phyloP scores from a whole-genome alignment of 495 filamentous ascomycete species.

The Lasiosphaeris hirsuta region DNA sequence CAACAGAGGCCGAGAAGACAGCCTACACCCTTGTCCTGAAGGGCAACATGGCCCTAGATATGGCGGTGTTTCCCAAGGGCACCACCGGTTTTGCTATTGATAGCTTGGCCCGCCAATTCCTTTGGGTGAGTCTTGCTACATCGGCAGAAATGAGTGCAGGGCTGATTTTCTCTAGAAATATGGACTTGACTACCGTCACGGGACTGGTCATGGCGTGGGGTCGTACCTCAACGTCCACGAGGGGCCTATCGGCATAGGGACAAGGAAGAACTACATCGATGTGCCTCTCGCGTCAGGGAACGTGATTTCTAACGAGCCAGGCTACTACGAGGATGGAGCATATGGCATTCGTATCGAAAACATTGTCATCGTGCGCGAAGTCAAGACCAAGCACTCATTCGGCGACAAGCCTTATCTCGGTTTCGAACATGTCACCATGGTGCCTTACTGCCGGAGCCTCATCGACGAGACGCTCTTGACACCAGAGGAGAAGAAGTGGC shows the following conservation, averaged over 20 bases:
- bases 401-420: conserved; percentile 92
- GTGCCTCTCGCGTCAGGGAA: conserved; percentile 88
- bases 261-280: conserved; percentile 84
- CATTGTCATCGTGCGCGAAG: conserved; percentile 84
- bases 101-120: conserved; percentile 79
- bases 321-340: conserved; percentile 95
- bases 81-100: conserved; percentile 93
- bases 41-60: conserved; percentile 89
- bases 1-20: conserved; percentile 80
- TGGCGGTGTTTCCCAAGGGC: conserved; percentile 87
- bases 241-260: conserved; percentile 94
- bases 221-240: conserved; percentile 95
- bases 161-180: conserved; percentile 48
- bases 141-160: neutral
- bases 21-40: conserved; percentile 95
- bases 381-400: conserved; percentile 79
- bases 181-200: conserved; percentile 93
- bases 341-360: conserved; percentile 99
- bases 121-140: conserved; percentile 61
- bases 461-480: conserved; percentile 75
- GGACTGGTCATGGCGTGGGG: conserved; percentile 94
- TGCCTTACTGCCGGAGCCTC: conserved; percentile 85
- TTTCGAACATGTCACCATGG: conserved; percentile 97
- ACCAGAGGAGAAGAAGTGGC: conserved; percentile 74
- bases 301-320: conserved; percentile 92